phyloP scores from a whole-genome alignment of 176 grass and related monocot genomes.

The Oropetium thomaeum region DNA sequence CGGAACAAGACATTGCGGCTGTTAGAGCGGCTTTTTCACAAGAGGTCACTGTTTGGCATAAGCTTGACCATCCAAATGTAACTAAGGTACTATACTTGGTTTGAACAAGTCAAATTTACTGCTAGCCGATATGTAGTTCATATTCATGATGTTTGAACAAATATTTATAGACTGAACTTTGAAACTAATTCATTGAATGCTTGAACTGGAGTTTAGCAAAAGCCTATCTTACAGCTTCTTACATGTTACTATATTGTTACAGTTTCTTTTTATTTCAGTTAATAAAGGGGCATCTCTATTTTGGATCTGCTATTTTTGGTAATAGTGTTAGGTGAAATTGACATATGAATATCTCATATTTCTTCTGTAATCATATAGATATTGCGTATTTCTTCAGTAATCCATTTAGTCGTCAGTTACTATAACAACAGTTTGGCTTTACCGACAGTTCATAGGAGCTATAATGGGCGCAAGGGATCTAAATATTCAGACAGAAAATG shows the following conservation, averaged over 20 bases:
- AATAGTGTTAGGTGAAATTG: background rate
- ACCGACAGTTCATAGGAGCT: constrained; percentile 86
- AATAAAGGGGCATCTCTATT: background rate
- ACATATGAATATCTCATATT: background rate
- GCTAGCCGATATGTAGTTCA: background rate
- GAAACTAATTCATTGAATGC: background rate
- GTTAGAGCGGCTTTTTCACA: constrained; percentile 76
- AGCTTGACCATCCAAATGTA: constrained; percentile 98
- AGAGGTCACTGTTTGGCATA: constrained; percentile 98
- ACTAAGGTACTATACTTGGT: constrained; percentile 64
- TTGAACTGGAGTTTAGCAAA: background rate
- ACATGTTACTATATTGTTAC: background rate
- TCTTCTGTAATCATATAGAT: background rate
- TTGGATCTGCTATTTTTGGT: background rate
- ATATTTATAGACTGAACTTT: background rate
- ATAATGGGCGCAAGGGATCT: constrained; percentile 82
- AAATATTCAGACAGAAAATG: constrained; percentile 83
- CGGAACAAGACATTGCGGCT: constrained; percentile 64
- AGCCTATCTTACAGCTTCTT: background rate
- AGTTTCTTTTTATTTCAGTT: background rate
- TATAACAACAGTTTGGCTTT: constrained; percentile 21
- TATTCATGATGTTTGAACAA: background rate
- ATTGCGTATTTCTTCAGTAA: constrained; percentile 2
- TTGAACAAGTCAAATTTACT: background rate
- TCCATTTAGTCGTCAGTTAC: constrained; percentile 4